Evolutionary conservation across 2,329 filamentous ascomycete species (phyloP).

Genomic region (Arthrobotrys sphaeroides): DNA sequence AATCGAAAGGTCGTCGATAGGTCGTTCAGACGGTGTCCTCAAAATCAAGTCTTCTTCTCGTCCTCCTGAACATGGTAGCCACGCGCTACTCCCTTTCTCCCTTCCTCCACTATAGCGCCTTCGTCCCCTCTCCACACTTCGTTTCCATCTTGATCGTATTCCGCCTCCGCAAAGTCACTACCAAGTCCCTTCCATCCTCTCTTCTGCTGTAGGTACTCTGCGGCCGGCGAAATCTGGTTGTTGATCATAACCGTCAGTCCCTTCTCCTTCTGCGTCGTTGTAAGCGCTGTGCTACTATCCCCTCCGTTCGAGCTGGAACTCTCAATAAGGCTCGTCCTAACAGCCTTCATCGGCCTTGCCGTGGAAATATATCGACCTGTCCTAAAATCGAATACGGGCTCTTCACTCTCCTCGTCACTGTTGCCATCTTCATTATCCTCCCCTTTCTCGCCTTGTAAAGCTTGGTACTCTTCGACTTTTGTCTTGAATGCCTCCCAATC

Average conservation of each 20-base stretch:
- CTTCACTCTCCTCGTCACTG: constrained; percentile 65
- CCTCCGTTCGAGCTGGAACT: constrained; percentile 58
- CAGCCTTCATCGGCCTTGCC: constrained; percentile 75
- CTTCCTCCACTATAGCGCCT: constrained; percentile 80
- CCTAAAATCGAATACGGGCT: constrained; percentile 90
- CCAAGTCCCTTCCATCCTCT: constrained; percentile 92
- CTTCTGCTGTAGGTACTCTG: constrained; percentile 82
- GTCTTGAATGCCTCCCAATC: constrained; percentile 78
- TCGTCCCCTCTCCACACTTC: constrained; percentile 63
- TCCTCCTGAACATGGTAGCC: constrained; percentile 80
- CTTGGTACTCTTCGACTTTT: constrained; percentile 51
- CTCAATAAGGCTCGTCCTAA: constrained; percentile 23
- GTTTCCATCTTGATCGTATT: constrained; percentile 69
- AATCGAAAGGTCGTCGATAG: not conserved
- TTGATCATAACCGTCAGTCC: constrained; percentile 83
- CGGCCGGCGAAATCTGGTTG: constrained; percentile 87
- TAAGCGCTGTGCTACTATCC: constrained; percentile 67
- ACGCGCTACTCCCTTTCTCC: constrained; percentile 84
- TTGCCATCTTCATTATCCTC: constrained; percentile 57
- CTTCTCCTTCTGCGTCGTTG: constrained; percentile 67
- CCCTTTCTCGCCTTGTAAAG: constrained; percentile 46
- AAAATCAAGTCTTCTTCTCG: constrained; percentile 60
- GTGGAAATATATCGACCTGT: constrained; percentile 84
- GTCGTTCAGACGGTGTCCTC: not conserved
- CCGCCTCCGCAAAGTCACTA: constrained; percentile 75